A percentile compares a stretch with the other conserved stretches of the same genome.
phyloP scores from a whole-genome alignment of 148 eudicot species.

The Persicaria tinctoria region DNA sequence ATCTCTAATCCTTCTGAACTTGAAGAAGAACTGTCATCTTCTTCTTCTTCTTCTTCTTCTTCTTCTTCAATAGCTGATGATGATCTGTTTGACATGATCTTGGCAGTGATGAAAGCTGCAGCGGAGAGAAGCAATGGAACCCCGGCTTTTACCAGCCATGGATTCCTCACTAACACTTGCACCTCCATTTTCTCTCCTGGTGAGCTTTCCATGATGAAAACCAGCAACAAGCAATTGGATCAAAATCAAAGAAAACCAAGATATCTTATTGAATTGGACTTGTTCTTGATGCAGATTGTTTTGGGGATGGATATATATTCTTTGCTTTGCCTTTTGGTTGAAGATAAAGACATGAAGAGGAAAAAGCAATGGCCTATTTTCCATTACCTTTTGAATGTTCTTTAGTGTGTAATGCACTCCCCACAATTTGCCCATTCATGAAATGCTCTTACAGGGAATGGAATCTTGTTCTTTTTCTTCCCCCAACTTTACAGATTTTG shows the following conservation, averaged over 20 bases:
- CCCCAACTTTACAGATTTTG: background rate
- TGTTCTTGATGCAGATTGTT: background rate
- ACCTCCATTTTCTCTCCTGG: background rate
- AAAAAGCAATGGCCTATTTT: conserved; percentile 7
- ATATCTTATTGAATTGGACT: background rate
- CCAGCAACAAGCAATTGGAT: background rate
- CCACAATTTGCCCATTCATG: conserved; percentile 9
- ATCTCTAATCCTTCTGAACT: background rate
- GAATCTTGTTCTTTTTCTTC: background rate
- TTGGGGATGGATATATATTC: background rate
- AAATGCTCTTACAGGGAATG: background rate
- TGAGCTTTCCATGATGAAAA: background rate
- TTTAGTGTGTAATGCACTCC: background rate
- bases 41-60: conserved; percentile 1
- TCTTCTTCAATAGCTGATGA: background rate
- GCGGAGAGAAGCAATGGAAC: background rate
- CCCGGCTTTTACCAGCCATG: conserved; percentile 3
- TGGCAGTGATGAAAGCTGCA: background rate
- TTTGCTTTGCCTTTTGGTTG: conserved; percentile 8
- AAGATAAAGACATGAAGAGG: conserved; percentile 3
- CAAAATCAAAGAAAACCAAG: background rate
- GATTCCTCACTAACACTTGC: background rate
- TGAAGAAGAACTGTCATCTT: background rate
- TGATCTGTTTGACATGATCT: background rate
- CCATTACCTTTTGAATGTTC: background rate